Evolutionary conservation across 2,329 filamentous ascomycete species (phyloP).

Genomic region (Trichoderma sp.): DNA sequence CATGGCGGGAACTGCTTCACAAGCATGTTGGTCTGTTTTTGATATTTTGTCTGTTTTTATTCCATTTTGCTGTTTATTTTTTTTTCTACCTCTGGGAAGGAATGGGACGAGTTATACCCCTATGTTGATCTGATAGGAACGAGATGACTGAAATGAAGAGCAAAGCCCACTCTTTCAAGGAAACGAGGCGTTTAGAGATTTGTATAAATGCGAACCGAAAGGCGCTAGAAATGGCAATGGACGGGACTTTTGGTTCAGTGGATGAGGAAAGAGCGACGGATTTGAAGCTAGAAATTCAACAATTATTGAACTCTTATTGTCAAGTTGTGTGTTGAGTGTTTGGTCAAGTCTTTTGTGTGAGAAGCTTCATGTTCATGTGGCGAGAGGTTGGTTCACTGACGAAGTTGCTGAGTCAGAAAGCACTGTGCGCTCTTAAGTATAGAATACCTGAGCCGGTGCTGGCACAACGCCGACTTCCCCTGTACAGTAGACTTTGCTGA

Average conservation of each 20-base stretch:
- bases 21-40: constrained; percentile 17
- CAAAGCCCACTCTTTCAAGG: constrained; percentile 1
- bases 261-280: background rate
- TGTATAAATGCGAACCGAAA: constrained; percentile 2
- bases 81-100: constrained; percentile 4
- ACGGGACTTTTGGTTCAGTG: background rate
- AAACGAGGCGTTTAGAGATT: constrained; percentile 10
- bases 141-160: constrained; percentile 19
- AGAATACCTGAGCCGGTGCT: rapidly evolving
- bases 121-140: constrained; percentile 19
- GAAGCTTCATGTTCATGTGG: background rate
- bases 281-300: background rate
- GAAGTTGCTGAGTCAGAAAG: background rate
- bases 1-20: constrained; percentile 6
- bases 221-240: constrained; percentile 6
- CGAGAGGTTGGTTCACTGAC: background rate
- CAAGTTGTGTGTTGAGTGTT: background rate
- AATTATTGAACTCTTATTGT: background rate
- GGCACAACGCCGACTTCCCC: rapidly evolving
- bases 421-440: background rate
- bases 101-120: constrained; percentile 20
- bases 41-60: background rate
- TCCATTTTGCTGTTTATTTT: background rate
- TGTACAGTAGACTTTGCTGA: background rate
- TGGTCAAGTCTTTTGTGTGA: background rate